Evolutionary conservation across 2,329 filamentous ascomycete species (phyloP), one percentile per base, ranked within the genome.

Genomic region (Aspergillus luchuensis): DNA sequence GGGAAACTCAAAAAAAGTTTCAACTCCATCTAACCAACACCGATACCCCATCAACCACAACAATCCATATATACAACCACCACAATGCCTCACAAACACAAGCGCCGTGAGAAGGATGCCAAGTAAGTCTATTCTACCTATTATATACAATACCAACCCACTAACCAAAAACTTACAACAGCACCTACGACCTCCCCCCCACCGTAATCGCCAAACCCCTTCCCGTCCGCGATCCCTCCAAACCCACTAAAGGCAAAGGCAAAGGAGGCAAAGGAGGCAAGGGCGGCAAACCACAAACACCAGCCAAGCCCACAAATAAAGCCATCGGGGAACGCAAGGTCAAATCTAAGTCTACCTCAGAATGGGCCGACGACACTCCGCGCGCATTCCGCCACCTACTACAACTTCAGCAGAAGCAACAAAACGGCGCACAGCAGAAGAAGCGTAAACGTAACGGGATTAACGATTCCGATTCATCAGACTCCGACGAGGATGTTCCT

Each of bases 321-420:
- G 17, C 50, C 39, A 13, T 19, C 2, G 39, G n/a, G 33, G 39
- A 55, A 55, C 28, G 28, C 28, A 30, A 30, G 10, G 28, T 11
- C 28, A 17, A 19, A 39, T 11, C 53, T 3, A 43, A 45, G 15
- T 43, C 30, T 8, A 79, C 69, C 87, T 82, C 78, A 43, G 70
- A 57, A 55, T 38, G 45, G 8, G 53, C 39, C 41, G 88, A 96
- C 74, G 95, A 98, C 78, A 93, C 91, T 1, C 95, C 95, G 0
- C 90, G 91, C 67, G 91, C 90, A 1, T 99, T 99, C 76, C 86
- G 87, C 63, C 88, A 92, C 11, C 79, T 98, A 63, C 95, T 98
- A 90, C 87, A 90, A 36, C 85, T 88, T 66, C 85, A 89, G 43
- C 33, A 36, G 11, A 13, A 36, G 11, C 33, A 36, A 36, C 10